Evolutionary conservation across 2,329 filamentous ascomycete species (phyloP), one percentile per base, ranked within the genome.

Genomic region (Fusarium chaquense): DNA sequence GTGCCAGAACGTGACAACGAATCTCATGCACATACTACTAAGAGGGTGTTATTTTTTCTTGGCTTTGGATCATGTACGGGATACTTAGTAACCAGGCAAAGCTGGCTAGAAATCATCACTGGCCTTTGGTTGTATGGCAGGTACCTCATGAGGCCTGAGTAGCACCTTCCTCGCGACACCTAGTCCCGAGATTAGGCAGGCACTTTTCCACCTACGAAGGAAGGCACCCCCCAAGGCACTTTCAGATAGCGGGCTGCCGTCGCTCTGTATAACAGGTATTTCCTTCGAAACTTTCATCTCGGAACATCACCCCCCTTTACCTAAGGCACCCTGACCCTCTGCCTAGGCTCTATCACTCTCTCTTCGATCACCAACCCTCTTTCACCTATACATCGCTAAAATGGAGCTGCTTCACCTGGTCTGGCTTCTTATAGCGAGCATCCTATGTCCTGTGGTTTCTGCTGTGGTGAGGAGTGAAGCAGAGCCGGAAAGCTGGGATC

Each of bases 401-500:
- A 66, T 65, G 62, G 43, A n/a, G 30, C 11, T 16, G 1, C 22
- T 50, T 26, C 35, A 12, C 22, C 30, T 55, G 26, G 13, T 54
- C 16, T 20, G 54, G 7, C 8, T 35, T 43, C 26, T 65, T n/a
- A 5, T 52, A 20, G 54, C 58, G 20, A 26, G 58, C 28, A 40
- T 61, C 30, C 18, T 54, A 10, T 60, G 53, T 16, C 40, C 58
- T 16, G 54, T 35, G 4, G 15, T 64, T 5, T 30, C 67, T 8
- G 65, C 52, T 7, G 46, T 28, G 3, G 51, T 59, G 10, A 16
- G 22, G 13, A 38, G 16, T 15, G 51, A 57, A 2, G n/a, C 38
- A 12, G 22, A 12, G 4, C 50, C 49, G 15, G 20, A 50, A 12
- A 69, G 69, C 41, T 78, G 76, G 76, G 79, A 81, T 36, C 60